Base-by-base conservation (phyloP, 257 asterid species). In the Nicotiana undulata region DNA sequence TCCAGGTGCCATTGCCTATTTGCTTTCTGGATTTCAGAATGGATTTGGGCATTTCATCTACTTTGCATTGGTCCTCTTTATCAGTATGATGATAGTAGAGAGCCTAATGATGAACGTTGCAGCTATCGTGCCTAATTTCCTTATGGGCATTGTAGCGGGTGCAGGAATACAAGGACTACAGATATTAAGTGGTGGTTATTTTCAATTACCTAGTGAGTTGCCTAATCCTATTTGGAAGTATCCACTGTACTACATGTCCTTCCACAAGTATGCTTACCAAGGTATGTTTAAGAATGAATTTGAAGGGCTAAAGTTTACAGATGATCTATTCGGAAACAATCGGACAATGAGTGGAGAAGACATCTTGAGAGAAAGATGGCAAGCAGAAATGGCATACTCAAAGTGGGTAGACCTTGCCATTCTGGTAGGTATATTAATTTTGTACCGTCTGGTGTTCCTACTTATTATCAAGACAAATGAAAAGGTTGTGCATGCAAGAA, bases 261-360 rank as follows among this genome's bases (percentile, higher is more conserved):
- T 85, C 81, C 88, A 87, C 82, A 82, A 65, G 55, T 87, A 87
- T 31, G 89, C 86, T 9, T 84, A 55, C 56, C 88, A 87, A 60
- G 89, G 89, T 2, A 37, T 87, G 61, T 82, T 68, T 77, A 87
- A 87, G 86, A 87, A 82, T 44, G 88, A 87, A 10, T 85, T 87
- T 29, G 40, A 18, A 16, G 90, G 90, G 24, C 64, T 77, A 17
- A 58, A 18, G 1, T 85, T 87, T 75, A 63, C 68, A 0, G 81
- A 46, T 74, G 79, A 74, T 49, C 17, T 24, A 28, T 46, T 53
- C 2, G 64, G 28, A 34, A 20, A 18, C 6, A 58, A 56, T 44
- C 22, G 17, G 20, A 31, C 4, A 2, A 59, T 82, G 49, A 60
- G 59, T 5, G 89, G 89, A 2, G 87, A 86, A 74, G 32, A 12